Evolutionary conservation across 169 alveolate genomes (phyloP).

Genomic region (Miamiensis avidus): DNA sequence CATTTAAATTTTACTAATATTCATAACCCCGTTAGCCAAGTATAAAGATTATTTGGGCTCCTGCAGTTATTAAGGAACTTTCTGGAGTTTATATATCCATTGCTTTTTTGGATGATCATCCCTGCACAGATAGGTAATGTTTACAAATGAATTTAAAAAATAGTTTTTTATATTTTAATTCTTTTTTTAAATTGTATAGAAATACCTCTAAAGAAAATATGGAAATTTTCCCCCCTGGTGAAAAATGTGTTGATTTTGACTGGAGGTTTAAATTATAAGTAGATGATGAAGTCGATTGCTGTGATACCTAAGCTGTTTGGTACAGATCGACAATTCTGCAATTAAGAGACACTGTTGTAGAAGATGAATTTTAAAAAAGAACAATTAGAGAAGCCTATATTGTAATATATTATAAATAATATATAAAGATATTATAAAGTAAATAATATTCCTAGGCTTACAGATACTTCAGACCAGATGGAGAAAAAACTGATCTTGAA

Average conservation of each 20-base stretch:
- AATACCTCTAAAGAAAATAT: neutral
- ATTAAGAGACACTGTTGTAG: neutral
- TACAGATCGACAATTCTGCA: conserved; percentile 31
- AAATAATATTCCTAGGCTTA: neutral
- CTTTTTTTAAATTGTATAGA: neutral
- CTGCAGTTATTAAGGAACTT: neutral
- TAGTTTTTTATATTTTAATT: no score
- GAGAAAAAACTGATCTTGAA: conserved; percentile 1
- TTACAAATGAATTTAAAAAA: neutral
- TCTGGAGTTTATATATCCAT: neutral
- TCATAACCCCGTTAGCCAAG: neutral
- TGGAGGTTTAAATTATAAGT: conserved; percentile 62
- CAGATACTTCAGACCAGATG: conserved; percentile 12
- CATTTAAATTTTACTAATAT: neutral
- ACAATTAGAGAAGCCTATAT: neutral
- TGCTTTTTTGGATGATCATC: neutral
- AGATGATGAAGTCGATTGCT: conserved; percentile 66
- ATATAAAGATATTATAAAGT: no score
- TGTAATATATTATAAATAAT: neutral
- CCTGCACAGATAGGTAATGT: neutral
- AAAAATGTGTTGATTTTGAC: conserved; percentile 61
- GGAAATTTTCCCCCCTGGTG: conserved; percentile 40
- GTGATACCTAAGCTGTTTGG: conserved; percentile 42
- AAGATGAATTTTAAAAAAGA: neutral
- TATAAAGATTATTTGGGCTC: neutral